A percentile compares a stretch with the other conserved stretches of the same genome.
These are phyloP conservation scores for Phaeolepiota aurea DNA, from an alignment of 768 basidiomycete genomes.

Conservation along the genomic window DNA sequence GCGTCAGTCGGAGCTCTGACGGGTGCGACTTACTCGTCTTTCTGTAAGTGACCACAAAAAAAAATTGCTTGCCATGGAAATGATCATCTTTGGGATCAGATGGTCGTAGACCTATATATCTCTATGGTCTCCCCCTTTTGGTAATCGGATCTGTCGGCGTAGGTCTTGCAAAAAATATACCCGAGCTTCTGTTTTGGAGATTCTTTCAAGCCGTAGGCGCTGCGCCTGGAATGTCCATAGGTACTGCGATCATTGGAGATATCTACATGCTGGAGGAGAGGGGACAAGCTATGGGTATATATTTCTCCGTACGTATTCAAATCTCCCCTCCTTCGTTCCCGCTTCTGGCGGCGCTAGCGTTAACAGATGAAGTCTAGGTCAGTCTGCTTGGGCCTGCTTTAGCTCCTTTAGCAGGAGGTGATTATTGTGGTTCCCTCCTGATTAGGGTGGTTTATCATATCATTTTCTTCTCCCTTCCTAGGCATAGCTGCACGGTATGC, in stretches of 20 bases:
- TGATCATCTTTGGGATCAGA: constrained; percentile 35
- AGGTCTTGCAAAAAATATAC: constrained; percentile 29
- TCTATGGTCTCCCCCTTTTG: constrained; percentile 52
- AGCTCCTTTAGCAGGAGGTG: constrained; percentile 54
- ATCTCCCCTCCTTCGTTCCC: not conserved
- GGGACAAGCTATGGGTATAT: constrained; percentile 29
- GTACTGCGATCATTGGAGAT: constrained; percentile 48
- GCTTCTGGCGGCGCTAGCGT: not conserved
- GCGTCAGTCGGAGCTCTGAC: constrained; percentile 18
- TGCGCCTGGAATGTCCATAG: constrained; percentile 43
- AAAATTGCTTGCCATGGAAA: too few relatives aligned
- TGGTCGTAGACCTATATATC: constrained; percentile 51
- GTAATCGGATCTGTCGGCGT: constrained; percentile 54
- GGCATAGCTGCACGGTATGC: constrained; percentile 33
- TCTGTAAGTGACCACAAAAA: too few relatives aligned
- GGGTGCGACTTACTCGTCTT: constrained; percentile 25
- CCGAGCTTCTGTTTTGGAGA: constrained; percentile 46
- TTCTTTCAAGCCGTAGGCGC: constrained; percentile 58
- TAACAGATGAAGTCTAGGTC: not conserved
- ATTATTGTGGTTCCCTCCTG: too few relatives aligned
- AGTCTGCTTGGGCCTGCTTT: constrained; percentile 51
- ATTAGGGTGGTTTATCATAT: not conserved
- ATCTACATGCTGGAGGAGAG: constrained; percentile 52
- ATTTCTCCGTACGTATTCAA: constrained; percentile 30
- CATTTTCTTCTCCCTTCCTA: not conserved